Conservation (phyloP, 345 rosid species). For the Garcia nutans region DNA sequence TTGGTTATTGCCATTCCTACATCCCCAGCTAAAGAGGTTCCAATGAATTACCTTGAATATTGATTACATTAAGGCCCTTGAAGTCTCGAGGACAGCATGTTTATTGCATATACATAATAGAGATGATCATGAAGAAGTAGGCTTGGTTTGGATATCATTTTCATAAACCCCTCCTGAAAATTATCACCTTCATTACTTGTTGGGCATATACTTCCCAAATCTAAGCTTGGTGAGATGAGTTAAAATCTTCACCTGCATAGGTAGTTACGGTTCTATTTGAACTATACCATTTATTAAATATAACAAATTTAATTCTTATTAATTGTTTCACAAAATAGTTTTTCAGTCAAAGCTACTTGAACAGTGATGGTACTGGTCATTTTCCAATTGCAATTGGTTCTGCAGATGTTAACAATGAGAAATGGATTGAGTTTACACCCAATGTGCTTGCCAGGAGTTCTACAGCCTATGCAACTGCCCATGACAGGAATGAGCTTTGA, state of each 20-base stretch:
- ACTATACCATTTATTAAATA: background rate
- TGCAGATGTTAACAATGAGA: slow-evolving; percentile 62
- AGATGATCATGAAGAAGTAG: background rate
- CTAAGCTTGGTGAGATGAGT: background rate
- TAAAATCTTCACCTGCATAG: background rate
- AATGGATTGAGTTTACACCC: slow-evolving; percentile 56
- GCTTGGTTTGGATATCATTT: no score
- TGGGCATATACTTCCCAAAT: background rate
- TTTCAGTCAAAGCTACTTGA: no score
- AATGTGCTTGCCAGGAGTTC: slow-evolving; percentile 48
- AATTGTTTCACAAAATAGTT: background rate
- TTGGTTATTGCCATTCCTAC: background rate
- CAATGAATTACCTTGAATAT: background rate
- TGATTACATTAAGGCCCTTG: background rate
- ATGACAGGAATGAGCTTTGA: slow-evolving; percentile 39
- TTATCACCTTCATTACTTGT: background rate
- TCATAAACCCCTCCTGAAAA: background rate
- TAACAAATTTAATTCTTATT: background rate
- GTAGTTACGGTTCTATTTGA: background rate
- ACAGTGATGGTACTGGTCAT: no score
- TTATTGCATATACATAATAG: background rate
- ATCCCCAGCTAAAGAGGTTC: background rate
- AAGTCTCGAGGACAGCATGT: background rate
- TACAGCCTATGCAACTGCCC: slow-evolving; percentile 43
- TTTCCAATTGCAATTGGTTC: slow-evolving; percentile 13